Base-by-base conservation (phyloP, 192 early-diverging fungal species). In the Coemansia biformis region DNA sequence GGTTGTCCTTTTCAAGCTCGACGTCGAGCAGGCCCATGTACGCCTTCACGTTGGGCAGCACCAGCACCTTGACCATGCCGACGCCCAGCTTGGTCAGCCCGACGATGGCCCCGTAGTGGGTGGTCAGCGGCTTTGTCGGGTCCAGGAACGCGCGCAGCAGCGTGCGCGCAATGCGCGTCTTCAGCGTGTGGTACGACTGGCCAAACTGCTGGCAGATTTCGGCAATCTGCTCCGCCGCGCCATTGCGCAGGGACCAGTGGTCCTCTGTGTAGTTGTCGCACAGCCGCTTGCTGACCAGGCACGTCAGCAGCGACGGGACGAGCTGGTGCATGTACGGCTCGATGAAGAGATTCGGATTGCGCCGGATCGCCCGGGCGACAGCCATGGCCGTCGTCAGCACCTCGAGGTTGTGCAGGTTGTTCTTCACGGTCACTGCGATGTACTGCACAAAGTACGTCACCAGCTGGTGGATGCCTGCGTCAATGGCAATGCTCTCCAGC, bases 321-420 rank as follows among this genome's bases (percentile, higher is more conserved):
- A 99, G 74, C 80, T 96, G 92, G 65, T 99, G 94, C 31, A 99
- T 51, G 34, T 98, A 92, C 40, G 96, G 92, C 54, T 99, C 96
- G 5, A 93, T 69, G 78, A 89, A 91, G 6, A 96, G 54, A 54
- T 91, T 86, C 17, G 85, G 79, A 71, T 98, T 99, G 36, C 82
- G 78, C 17, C 98, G 70, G 14, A 99, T 53, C 1, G 89, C 81
- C 15, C 82, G 73, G 5, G 86, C 83, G 49, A 92, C 84, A 0
- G 83, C 83, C 72, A 98, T 78, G 71, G 94, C 86, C 2, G 85
- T 77, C 16, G 78, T 75, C 5, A 92, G 61, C 0, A 86, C 59
- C 5, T 74, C 75, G 33, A 93, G 66, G 51, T 85, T 84, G 58
- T 83, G 79, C 24, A 90, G 67, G 56, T 90, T 85, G 73, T 86